Conservation (phyloP, 345 rosid genomes). For the Cochlearia excelsa region DNA sequence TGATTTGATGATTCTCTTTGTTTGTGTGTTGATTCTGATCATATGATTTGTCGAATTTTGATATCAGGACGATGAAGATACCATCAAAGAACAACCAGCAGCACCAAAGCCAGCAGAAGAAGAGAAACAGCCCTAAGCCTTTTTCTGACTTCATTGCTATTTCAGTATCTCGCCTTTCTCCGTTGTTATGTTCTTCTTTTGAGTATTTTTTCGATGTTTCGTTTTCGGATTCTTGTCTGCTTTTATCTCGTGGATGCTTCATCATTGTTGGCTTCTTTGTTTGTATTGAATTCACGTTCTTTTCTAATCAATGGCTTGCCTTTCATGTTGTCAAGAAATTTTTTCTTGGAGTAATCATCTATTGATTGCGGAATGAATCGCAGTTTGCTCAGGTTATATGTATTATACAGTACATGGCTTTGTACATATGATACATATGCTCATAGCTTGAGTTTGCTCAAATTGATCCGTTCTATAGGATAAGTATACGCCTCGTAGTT, state of each 20-base stretch:
- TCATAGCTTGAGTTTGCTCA: constrained; percentile 75
- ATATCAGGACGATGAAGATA: constrained; percentile 75
- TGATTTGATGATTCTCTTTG: background rate
- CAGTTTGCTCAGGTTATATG: constrained; percentile 6
- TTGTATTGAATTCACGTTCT: constrained; percentile 21
- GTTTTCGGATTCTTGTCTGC: constrained; percentile 32
- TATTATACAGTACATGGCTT: background rate
- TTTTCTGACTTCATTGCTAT: constrained; percentile 22
- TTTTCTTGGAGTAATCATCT: background rate
- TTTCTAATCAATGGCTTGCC: background rate
- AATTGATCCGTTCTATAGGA: constrained; percentile 54
- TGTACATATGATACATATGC: background rate
- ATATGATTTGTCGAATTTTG: constrained; percentile 13
- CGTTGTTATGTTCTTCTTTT: constrained; percentile 55
- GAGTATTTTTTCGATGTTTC: constrained; percentile 36
- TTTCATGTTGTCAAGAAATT: background rate
- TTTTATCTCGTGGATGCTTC: constrained; percentile 33
- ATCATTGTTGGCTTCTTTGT: background rate
- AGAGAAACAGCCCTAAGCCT: constrained; percentile 45
- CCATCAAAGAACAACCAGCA: constrained; percentile 71
- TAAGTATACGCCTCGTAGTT: constrained; percentile 87
- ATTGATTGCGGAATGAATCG: background rate
- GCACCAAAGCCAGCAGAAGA: constrained; percentile 66
- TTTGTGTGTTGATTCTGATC: background rate
- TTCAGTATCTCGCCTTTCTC: constrained; percentile 46